Evolutionary conservation across 371 early-diverging fungal species (phyloP), one percentile per base, ranked within the genome.

Genomic region (Dinochytrium kinnereticum): DNA sequence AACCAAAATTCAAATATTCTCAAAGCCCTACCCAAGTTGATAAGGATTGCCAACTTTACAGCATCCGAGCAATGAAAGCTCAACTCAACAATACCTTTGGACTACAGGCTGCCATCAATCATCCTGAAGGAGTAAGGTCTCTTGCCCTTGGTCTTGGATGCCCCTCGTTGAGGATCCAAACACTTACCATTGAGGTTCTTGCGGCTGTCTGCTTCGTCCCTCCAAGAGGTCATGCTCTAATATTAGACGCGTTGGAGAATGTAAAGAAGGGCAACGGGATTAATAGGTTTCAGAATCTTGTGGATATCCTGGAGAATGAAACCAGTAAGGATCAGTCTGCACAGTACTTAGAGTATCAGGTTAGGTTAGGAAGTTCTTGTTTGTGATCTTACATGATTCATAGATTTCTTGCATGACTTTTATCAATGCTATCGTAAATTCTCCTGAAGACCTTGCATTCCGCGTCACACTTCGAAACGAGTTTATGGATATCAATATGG

Each of bases 161-260:
- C 30, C 19, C 51, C 0, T 31, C 38, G 0, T 24, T 74, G 19
- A 44, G 69, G 7, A 69, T 40, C n/a, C 66, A 70, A 51, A 70
- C 73, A 1, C 21, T 67, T n/a, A 59, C 69, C n/a, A 39, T 81
- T 13, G 81, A 81, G 26, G 51, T 81, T 15, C 61, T 81, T 2
- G 79, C 82, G 21, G 75, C 81, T 7, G 69, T 81, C 3, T 81
- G 82, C 51, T 72, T 81, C 37, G 68, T 80, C 0, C 76, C 79
- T 36, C 77, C 80, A 5, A 51, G 71, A 24, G 82, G 82, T 17
- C 81, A 81, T 38, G 39, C 21, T 33, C 26, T 7, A 1, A 68
- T 81, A 21, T 30, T 81, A 26, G 36, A 68, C 1, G 74, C 70
- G 24, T 39, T 78, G 74, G 44, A 68, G 31, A 3, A 34, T 26